phyloP scores from a whole-genome alignment of 1,284 basidiomycete species.

The Pyrrhoderma lamaoense region DNA sequence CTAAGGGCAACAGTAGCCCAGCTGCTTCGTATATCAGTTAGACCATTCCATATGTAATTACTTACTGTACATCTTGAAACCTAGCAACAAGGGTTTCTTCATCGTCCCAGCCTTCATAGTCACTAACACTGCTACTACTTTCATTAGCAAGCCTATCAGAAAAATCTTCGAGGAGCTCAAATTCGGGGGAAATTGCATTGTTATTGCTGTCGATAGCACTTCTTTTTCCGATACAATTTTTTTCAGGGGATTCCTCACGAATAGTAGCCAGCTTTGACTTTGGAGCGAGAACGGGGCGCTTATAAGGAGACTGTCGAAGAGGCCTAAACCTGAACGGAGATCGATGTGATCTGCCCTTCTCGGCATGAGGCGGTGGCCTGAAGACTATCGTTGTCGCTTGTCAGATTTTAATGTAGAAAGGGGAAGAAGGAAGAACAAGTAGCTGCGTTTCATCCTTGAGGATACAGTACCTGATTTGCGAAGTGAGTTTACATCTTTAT shows the following conservation, averaged over 20 bases:
- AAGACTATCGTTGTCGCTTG: constrained; percentile 2
- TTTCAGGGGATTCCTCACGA: constrained; percentile 16
- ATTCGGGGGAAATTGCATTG: neutral
- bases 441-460: neutral
- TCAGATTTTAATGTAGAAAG: neutral
- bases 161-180: constrained; percentile 3
- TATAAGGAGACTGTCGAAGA: constrained; percentile 14
- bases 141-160: constrained; percentile 2
- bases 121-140: constrained; percentile 11
- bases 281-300: constrained; percentile 9
- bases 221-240: neutral
- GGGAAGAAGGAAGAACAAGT: neutral
- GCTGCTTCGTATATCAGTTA: neutral
- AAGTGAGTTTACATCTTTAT: constrained; percentile 6
- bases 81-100: constrained; percentile 48
- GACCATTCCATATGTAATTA: constrained; percentile 1
- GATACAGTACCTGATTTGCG: constrained; percentile 5
- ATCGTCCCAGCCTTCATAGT: constrained; percentile 39
- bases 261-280: constrained; percentile 11
- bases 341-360: constrained; percentile 1
- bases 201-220: constrained; percentile 4
- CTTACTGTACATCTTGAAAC: constrained; percentile 37
- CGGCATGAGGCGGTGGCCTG: constrained; percentile 5
- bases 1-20: constrained; percentile 10
- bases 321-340: constrained; percentile 12